Conservation (phyloP, 164 flowering plant genomes). For the Cinnamomum chago region DNA sequence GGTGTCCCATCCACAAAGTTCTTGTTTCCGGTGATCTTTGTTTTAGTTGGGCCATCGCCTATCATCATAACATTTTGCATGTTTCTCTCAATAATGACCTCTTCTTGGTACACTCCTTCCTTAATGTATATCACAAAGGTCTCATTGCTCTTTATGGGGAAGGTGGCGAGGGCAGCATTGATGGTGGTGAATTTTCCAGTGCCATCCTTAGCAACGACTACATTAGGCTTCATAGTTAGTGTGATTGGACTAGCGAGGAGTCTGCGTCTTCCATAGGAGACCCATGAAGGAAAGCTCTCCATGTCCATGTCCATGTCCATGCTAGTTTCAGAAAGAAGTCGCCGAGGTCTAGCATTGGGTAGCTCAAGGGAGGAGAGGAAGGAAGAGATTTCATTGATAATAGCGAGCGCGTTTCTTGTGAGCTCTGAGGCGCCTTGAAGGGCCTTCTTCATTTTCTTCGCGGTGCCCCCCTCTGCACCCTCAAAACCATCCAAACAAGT, state of each 20-base stretch:
- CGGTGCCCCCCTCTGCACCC: slow-evolving; percentile 34
- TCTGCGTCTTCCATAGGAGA: slow-evolving; percentile 15
- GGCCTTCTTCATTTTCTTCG: slow-evolving; percentile 39
- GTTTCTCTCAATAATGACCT: slow-evolving; percentile 28
- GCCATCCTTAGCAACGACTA: slow-evolving; percentile 72
- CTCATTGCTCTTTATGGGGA: slow-evolving; percentile 35
- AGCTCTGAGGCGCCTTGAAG: slow-evolving; percentile 37
- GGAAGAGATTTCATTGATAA: slow-evolving; percentile 32
- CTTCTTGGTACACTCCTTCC: slow-evolving; percentile 65
- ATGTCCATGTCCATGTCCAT: neutral
- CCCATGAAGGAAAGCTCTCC: slow-evolving; percentile 31
- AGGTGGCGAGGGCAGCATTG: slow-evolving; percentile 36
- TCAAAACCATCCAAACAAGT: slow-evolving; percentile 79
- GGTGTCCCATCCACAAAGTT: slow-evolving; percentile 43
- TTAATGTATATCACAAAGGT: slow-evolving; percentile 60
- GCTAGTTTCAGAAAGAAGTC: slow-evolving; percentile 19
- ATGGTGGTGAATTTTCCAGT: slow-evolving; percentile 55
- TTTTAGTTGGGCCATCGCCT: slow-evolving; percentile 80
- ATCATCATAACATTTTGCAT: slow-evolving; percentile 47
- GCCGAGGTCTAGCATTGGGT: slow-evolving; percentile 14
- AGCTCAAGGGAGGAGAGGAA: slow-evolving; percentile 22
- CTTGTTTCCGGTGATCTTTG: slow-evolving; percentile 56
- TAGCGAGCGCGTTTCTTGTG: slow-evolving; percentile 54
- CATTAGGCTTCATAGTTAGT: slow-evolving; percentile 25
- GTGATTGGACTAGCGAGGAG: slow-evolving; percentile 15